Evolutionary conservation across 1,139 yeast species (phyloP).

Genomic region (Kluyveromyces sp.): DNA sequence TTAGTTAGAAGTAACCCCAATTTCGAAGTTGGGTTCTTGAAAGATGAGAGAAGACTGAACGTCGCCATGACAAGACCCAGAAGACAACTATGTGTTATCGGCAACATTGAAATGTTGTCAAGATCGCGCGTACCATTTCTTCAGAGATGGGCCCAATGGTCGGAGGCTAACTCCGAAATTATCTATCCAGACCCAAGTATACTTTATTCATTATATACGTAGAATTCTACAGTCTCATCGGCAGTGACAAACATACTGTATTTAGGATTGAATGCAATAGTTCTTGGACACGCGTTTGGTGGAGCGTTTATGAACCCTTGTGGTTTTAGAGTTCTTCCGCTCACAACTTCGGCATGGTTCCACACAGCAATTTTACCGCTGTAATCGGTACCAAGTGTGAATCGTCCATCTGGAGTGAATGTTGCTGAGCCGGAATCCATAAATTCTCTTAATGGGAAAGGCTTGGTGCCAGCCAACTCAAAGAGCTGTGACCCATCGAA

Average conservation of each 20-base stretch:
- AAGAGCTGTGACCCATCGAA: conserved; percentile 55
- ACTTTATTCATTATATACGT: conserved; percentile 22
- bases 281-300: conserved; percentile 42
- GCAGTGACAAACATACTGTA: conserved; percentile 74
- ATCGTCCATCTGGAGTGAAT: conserved; percentile 77
- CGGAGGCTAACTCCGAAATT: conserved; percentile 59
- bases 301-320: conserved; percentile 26
- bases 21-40: conserved; percentile 66
- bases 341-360: conserved; percentile 41
- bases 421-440: conserved; percentile 56
- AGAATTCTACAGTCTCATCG: conserved; percentile 40
- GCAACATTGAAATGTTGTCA: conserved; percentile 63
- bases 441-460: conserved; percentile 38
- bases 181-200: conserved; percentile 52
- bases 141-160: conserved; percentile 62
- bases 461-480: conserved; percentile 39
- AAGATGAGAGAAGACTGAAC: conserved; percentile 64
- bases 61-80: conserved; percentile 92
- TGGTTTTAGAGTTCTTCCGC: conserved; percentile 26
- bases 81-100: conserved; percentile 76
- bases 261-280: conserved; percentile 71
- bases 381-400: conserved; percentile 53
- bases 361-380: conserved; percentile 53
- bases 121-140: conserved; percentile 44
- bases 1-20: conserved; percentile 67